Conservation (phyloP, 345 rosid species). For the Diplotaxis tenuifolia region DNA sequence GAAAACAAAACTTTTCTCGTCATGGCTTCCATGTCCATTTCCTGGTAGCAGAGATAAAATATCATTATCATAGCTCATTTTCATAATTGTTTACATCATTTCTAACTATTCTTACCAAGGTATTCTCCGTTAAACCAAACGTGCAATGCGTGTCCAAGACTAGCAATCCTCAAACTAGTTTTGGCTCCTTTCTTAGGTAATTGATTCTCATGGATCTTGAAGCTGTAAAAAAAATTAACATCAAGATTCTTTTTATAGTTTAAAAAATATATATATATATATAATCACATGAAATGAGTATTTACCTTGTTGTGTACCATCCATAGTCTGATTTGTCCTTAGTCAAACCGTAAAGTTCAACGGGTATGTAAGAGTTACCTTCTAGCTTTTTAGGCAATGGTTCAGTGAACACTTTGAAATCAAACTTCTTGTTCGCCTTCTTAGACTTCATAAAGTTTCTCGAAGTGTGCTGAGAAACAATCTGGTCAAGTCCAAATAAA, state of each 20-base stretch:
- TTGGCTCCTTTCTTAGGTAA: slow-evolving; percentile 43
- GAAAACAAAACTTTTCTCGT: slow-evolving; percentile 79
- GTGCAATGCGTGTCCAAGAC: slow-evolving; percentile 83
- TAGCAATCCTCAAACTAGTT: slow-evolving; percentile 61
- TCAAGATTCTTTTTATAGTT: too few species aligned
- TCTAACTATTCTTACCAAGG: slow-evolving; percentile 45
- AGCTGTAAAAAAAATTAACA: slow-evolving; percentile 38
- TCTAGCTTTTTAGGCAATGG: slow-evolving; percentile 39
- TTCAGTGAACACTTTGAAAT: slow-evolving; percentile 59
- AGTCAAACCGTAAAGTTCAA: slow-evolving; percentile 61
- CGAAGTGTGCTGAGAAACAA: slow-evolving; percentile 69
- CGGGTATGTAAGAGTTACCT: slow-evolving; percentile 28
- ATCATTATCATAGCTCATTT: not conserved
- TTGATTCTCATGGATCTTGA: slow-evolving; percentile 46
- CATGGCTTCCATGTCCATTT: slow-evolving; percentile 74
- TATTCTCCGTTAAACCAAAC: slow-evolving; percentile 72
- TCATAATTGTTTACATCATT: not conserved
- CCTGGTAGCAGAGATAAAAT: slow-evolving; percentile 40
- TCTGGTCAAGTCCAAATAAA: slow-evolving; percentile 39
- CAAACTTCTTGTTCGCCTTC: slow-evolving; percentile 49
- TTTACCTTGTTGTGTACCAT: slow-evolving; percentile 71
- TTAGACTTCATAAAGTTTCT: slow-evolving; percentile 56
- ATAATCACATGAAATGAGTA: not conserved
- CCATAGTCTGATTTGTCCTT: slow-evolving; percentile 75
- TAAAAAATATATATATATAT: too few species aligned